A percentile compares a stretch with the other conserved stretches of the same genome.
Conservation (phyloP, 257 asterid species). For the Nicotiana otophora region DNA sequence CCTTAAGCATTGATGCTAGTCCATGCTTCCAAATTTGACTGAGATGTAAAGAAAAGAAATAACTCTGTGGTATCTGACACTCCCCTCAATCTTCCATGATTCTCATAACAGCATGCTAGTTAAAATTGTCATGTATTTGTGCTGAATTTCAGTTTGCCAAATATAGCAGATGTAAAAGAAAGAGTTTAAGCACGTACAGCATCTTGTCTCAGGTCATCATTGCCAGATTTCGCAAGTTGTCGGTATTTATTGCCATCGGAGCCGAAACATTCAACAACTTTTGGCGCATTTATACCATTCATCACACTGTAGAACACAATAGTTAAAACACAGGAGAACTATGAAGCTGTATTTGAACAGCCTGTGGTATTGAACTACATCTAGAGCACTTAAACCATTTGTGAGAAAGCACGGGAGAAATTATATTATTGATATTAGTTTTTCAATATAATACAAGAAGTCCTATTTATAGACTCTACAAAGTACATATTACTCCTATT, state of each 20-base stretch:
- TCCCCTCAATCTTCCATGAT: background rate
- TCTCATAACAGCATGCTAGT: background rate
- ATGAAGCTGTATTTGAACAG: background rate
- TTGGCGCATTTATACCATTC: slow-evolving; percentile 98
- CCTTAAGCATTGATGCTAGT: background rate
- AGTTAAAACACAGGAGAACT: background rate
- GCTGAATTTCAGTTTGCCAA: background rate
- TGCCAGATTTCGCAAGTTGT: slow-evolving; percentile 98
- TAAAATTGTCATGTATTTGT: background rate
- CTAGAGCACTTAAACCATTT: background rate
- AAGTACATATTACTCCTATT: too few species aligned
- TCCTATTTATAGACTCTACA: too few species aligned
- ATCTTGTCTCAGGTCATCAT: slow-evolving; percentile 98
- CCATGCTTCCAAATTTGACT: slow-evolving; percentile 1
- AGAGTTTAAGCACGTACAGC: slow-evolving; percentile 61
- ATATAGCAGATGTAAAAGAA: background rate
- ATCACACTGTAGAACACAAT: slow-evolving; percentile 57
- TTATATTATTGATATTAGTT: too few species aligned
- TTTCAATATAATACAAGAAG: too few species aligned
- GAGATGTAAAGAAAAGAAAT: background rate
- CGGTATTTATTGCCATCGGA: slow-evolving; percentile 87
- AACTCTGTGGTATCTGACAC: background rate
- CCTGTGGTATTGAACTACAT: background rate
- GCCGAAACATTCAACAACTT: slow-evolving; percentile 94
- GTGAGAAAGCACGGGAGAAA: too few species aligned